Evolutionary conservation across 306 rosid genomes (phyloP).

Genomic region (Herpetospermum pedunculosum): DNA sequence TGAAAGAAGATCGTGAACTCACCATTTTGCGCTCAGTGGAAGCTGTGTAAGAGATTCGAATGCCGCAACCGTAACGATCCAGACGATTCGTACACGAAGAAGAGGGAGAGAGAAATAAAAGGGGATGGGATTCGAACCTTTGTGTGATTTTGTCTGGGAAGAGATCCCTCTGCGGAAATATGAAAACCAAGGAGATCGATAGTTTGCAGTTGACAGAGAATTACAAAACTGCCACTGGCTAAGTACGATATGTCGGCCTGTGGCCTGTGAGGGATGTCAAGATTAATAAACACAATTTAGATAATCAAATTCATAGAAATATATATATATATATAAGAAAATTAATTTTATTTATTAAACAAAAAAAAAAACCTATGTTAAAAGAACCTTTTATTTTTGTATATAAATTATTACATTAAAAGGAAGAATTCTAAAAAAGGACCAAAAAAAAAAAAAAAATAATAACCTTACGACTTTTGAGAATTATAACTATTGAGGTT

Average conservation of each 20-base stretch:
- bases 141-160: neutral
- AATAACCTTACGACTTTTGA: too few species aligned
- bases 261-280: neutral
- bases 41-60: slow-evolving; percentile 25
- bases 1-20: slow-evolving; percentile 26
- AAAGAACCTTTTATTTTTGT: too few species aligned
- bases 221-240: slow-evolving; percentile 50
- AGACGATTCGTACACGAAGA: slow-evolving; percentile 25
- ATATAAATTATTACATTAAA: too few species aligned
- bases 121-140: slow-evolving; percentile 1
- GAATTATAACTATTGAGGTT: too few species aligned
- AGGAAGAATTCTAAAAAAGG: too few species aligned
- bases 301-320: neutral
- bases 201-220: slow-evolving; percentile 25
- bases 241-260: neutral
- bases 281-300: neutral
- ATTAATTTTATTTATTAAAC: too few species aligned
- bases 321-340: too few species aligned
- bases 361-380: too few species aligned
- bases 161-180: slow-evolving; percentile 16
- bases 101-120: slow-evolving; percentile 3
- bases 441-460: too few species aligned
- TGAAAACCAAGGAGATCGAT: slow-evolving; percentile 13
- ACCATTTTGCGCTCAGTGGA: slow-evolving; percentile 52
- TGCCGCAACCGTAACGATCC: slow-evolving; percentile 25